Percentiles rank a stretch among this genome's conserved stretches.
phyloP scores from a whole-genome alignment of 2,329 filamentous ascomycete genomes.

The Xylariaceae sp. region DNA sequence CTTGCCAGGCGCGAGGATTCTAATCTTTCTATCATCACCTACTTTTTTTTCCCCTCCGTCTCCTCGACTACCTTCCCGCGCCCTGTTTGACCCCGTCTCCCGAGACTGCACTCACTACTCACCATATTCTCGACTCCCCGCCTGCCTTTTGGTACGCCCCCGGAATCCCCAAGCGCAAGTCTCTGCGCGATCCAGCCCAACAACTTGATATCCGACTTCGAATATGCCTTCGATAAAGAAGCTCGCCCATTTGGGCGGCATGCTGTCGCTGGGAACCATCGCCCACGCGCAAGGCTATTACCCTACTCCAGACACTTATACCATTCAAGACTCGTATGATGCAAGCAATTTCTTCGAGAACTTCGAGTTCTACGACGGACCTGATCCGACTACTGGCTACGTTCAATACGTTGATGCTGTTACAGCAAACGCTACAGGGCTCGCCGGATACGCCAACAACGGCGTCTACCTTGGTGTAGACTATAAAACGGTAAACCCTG shows the following conservation, averaged over 20 bases:
- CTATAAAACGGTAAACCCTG: constrained; percentile 50
- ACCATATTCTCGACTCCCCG: not conserved
- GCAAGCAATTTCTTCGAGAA: constrained; percentile 51
- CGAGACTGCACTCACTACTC: not conserved
- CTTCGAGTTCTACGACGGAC: constrained; percentile 52
- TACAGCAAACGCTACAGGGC: constrained; percentile 53
- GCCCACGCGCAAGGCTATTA: constrained; percentile 35
- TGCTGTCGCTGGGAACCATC: constrained; percentile 23
- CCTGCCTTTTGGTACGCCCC: constrained; percentile 5
- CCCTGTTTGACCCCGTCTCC: not conserved
- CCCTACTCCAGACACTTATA: constrained; percentile 44
- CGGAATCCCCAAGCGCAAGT: constrained; percentile 6
- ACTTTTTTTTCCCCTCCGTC: not conserved
- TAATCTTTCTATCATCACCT: constrained; percentile 1
- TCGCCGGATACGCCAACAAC: constrained; percentile 54
- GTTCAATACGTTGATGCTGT: constrained; percentile 62
- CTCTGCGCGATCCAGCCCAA: not conserved
- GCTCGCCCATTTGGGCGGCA: constrained; percentile 25
- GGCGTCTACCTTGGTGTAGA: constrained; percentile 69
- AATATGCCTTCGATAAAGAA: constrained; percentile 26
- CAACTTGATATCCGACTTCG: constrained; percentile 7
- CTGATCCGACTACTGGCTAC: constrained; percentile 71
- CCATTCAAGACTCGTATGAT: constrained; percentile 47
- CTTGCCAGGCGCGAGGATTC: constrained; percentile 28
- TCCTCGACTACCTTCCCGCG: not conserved